Evolutionary conservation across 495 filamentous ascomycete species (phyloP), one percentile per base, ranked within the genome.

Genomic region (Glarea lozoyensis): DNA sequence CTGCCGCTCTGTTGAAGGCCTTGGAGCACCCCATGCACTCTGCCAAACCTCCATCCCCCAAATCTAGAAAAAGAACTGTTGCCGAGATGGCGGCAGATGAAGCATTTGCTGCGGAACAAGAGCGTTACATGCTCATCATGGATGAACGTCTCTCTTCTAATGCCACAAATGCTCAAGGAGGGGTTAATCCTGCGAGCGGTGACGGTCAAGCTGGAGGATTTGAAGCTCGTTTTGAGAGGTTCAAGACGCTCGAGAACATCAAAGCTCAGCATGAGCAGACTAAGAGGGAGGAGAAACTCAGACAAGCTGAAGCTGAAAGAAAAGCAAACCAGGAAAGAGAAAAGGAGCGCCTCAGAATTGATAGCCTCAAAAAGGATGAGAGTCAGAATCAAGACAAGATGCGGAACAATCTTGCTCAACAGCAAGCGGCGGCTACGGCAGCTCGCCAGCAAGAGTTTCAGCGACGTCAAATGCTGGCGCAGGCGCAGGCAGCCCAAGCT

Each of bases 71-170:
- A 70, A 76, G 90, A 44, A 99, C 92, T 0, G 81, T 88, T 10
- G 92, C 93, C 4, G 89, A 99, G 54, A 72, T 96, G 60, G 90
- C 84, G 22, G 89, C 88, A 2, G 92, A 97, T 57, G 88, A 97
- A 58, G 89, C 92, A 0, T 66, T 85, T 45, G 87, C 87, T 4
- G 88, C 87, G 10, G 82, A 92, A 34, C 81, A 87, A 57, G 87
- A 96, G 58, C 70, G 85, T 20, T 89, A 88, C 50, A 88, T 97
- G 82, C 86, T 97, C 25, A 82, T 86, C 36, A 80, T 90, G 67
- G 92, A 99, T 43, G 93, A 97, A 53, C 75, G 86, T 11, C 69
- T 86, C 34, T 73, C 78, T 17, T 71, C 72, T 13, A 63, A 67
- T 30, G 71, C 74, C 0, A 66, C 73, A 35, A 71, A 67, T 12